Conservation (phyloP, 768 basidiomycete species). For the Boletus rufocinnamomeus region DNA sequence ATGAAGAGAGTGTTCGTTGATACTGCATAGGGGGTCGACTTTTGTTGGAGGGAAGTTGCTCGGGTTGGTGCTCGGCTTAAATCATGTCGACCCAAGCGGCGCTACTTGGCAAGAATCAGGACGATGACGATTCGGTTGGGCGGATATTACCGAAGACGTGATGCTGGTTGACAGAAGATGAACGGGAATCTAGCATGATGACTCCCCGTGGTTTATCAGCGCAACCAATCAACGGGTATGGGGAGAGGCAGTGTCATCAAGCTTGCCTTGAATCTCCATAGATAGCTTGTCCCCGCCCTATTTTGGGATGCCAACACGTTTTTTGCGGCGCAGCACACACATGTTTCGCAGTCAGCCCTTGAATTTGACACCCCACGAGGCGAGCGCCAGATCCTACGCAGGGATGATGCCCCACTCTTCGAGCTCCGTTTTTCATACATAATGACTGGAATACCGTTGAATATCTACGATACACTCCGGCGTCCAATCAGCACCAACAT, state of each 20-base stretch:
- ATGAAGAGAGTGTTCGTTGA: conserved; percentile 32
- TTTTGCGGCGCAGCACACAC: conserved; percentile 35
- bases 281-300: conserved; percentile 18
- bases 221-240: conserved; percentile 35
- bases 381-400: conserved; percentile 25
- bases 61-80: conserved; percentile 20
- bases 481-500: conserved; percentile 19
- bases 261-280: conserved; percentile 24
- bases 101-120: conserved; percentile 22
- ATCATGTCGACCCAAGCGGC: conserved; percentile 30
- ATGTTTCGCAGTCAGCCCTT: conserved; percentile 27
- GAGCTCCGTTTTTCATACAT: conserved; percentile 32
- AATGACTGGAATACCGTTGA: conserved; percentile 28
- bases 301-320: conserved; percentile 37
- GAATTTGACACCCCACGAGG: conserved; percentile 34
- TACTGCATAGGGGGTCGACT: conserved; percentile 31
- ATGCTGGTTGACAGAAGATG: conserved; percentile 30
- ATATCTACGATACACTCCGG: conserved; percentile 27
- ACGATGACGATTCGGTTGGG: conserved; percentile 24
- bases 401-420: conserved; percentile 27
- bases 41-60: conserved; percentile 15
- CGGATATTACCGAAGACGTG: conserved; percentile 40
- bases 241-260: conserved; percentile 30
- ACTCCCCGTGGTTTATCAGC: conserved; percentile 36
- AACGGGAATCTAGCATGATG: conserved; percentile 39